A percentile compares a stretch with the other conserved stretches of the same genome.
phyloP scores from a whole-genome alignment of 306 rosid genomes.

The Luffa aegyptiaca region DNA sequence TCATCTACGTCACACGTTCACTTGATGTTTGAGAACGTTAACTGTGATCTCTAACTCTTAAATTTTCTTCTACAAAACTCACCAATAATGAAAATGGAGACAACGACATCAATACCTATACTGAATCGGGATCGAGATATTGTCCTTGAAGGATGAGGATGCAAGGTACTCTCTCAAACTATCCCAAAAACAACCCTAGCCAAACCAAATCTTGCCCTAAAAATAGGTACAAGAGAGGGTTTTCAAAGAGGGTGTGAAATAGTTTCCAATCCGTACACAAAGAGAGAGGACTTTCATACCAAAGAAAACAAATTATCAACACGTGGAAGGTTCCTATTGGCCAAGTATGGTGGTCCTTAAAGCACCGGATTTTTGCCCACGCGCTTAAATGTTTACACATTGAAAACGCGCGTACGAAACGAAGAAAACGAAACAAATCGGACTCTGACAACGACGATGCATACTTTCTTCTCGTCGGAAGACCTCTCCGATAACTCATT shows the following conservation, averaged over 20 bases:
- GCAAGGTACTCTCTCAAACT: too few species aligned
- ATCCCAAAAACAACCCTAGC: neutral
- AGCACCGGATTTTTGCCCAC: neutral
- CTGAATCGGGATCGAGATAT: too few species aligned
- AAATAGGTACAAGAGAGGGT: neutral
- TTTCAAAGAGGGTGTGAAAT: too few species aligned
- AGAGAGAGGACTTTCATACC: neutral
- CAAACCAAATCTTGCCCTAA: neutral
- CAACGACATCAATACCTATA: too few species aligned
- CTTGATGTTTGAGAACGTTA: too few species aligned
- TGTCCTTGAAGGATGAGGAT: too few species aligned
- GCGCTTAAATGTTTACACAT: neutral
- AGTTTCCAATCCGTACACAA: neutral
- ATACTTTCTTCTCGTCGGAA: slow-evolving; percentile 5
- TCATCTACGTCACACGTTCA: too few species aligned
- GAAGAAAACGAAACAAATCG: neutral
- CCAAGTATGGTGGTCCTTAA: neutral
- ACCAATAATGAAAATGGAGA: too few species aligned
- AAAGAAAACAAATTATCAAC: neutral
- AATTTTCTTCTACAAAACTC: too few species aligned
- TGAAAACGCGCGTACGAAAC: slow-evolving; percentile 11
- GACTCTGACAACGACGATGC: neutral
- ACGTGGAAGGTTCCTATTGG: neutral
- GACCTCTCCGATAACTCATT: neutral
- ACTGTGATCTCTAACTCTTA: too few species aligned